Base-by-base conservation (phyloP, 345 rosid species). In the Acer saccharum region DNA sequence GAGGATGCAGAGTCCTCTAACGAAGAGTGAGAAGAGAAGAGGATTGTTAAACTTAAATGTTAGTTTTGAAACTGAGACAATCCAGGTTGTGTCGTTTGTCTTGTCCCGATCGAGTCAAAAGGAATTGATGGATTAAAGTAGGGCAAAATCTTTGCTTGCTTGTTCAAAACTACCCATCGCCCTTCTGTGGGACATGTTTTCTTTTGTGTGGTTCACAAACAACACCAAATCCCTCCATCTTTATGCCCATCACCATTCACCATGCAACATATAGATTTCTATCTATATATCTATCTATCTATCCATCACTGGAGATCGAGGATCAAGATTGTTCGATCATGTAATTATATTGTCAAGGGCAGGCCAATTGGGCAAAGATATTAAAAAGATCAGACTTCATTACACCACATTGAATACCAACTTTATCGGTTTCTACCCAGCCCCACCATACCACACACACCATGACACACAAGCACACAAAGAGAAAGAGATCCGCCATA, bases 371-470 rank as follows among this genome's bases (percentile, higher is more conserved):
- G 39, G 39, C 39, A 32, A 32, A 41, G 27, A 67, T 41, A 57
- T 57, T 18, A 44, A 72, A 32, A 35, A 65, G 32, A 79, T 77
- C 72, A 68, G 58, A 65, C 73, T 58, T 58, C 10, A 67, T 65
- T 48, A 41, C 62, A 70, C 77, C 57, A 44, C 44, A 41, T 68
- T 77, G 57, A 78, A 65, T 39, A 74, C 65, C 76, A 80, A 75
- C 80, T 86, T 79, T 79, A 83, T 86, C 75, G 82, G 79, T 73
- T 77, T 79, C 81, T 74, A 35, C 76, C 78, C 81, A 67, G 62
- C 73, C 77, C 76, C 80, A 71, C 73, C 69, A 48, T 69, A 46
- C 52, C 17, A 66, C 44, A 41, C 9, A 41, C 44, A 41, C 44
- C 46, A 43, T 1, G 27, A 65, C 43, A 25, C 39, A 25, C 18